Evolutionary conservation across 345 rosid genomes (phyloP).

Genomic region (Mangifera indica): DNA sequence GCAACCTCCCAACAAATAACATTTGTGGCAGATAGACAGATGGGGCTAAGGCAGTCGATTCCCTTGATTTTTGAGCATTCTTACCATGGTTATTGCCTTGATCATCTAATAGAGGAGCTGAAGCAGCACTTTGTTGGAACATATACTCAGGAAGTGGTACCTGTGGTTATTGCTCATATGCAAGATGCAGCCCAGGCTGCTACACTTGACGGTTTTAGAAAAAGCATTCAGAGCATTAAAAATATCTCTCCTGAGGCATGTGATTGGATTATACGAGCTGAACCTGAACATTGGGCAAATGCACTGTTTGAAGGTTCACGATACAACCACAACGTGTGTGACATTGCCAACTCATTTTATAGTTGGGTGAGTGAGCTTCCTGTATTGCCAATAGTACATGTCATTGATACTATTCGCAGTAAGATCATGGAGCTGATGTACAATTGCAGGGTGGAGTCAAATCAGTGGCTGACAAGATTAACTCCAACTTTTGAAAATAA

Average conservation of each 20-base stretch:
- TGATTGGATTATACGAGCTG: slow-evolving; percentile 53
- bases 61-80: slow-evolving; percentile 42
- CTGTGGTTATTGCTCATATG: slow-evolving; percentile 27
- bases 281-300: slow-evolving; percentile 56
- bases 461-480: slow-evolving; percentile 40
- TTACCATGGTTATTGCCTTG: slow-evolving; percentile 46
- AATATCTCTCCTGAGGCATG: slow-evolving; percentile 43
- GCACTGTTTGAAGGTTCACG: slow-evolving; percentile 50
- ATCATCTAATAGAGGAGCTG: slow-evolving; percentile 35
- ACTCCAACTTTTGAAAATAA: slow-evolving; percentile 51
- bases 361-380: slow-evolving; percentile 36
- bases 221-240: slow-evolving; percentile 41
- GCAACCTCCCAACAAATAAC: slow-evolving; percentile 41
- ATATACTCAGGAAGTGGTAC: slow-evolving; percentile 31
- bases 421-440: slow-evolving; percentile 46
- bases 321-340: slow-evolving; percentile 35
- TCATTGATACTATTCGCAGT: slow-evolving; percentile 35
- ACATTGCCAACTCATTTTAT: slow-evolving; percentile 40
- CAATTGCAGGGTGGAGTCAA: slow-evolving; percentile 31
- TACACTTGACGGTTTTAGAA: slow-evolving; percentile 39
- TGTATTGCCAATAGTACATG: slow-evolving; percentile 28
- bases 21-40: slow-evolving; percentile 50
- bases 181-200: slow-evolving; percentile 47
- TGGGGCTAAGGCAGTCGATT: slow-evolving; percentile 33
- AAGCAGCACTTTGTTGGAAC: slow-evolving; percentile 29